Conservation (phyloP, 169 alveolate species). For the Toxoplasma gondii region DNA sequence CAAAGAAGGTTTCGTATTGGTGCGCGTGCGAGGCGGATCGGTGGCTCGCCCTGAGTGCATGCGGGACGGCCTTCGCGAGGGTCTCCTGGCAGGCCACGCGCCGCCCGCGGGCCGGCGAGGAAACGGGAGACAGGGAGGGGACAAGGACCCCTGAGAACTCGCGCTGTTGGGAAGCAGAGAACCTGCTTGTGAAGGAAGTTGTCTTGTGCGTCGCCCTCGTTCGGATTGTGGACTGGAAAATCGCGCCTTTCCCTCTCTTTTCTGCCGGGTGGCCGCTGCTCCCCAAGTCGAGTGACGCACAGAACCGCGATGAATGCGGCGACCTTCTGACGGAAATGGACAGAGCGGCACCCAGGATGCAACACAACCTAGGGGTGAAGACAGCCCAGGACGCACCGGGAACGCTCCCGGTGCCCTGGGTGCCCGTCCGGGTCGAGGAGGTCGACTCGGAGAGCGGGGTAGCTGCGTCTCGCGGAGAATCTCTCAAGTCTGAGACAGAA, state of each 20-base stretch:
- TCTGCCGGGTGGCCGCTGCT: neutral
- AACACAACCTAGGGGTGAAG: neutral
- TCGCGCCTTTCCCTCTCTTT: neutral
- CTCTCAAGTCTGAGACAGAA: neutral
- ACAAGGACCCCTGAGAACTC: neutral
- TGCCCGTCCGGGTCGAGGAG: neutral
- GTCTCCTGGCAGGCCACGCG: neutral
- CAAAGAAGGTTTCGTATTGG: no score
- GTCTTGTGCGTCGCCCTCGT: neutral
- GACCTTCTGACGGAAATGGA: neutral
- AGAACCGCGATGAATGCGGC: neutral
- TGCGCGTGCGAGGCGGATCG: neutral
- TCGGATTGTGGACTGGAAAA: conserved; percentile 22
- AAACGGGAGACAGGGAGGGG: neutral
- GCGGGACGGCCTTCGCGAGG: conserved; percentile 2
- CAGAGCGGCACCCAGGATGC: neutral
- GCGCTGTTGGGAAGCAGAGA: neutral
- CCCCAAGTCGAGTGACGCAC: neutral
- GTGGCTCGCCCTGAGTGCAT: conserved; percentile 10
- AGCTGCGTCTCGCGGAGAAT: neutral
- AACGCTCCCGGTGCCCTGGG: neutral
- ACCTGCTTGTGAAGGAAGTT: neutral
- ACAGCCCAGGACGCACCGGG: neutral
- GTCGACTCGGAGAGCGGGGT: neutral
- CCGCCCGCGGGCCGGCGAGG: neutral